Evolutionary conservation across 495 filamentous ascomycete species (phyloP), one percentile per base, ranked within the genome.

Genomic region (Evansstolkia leycettana): DNA sequence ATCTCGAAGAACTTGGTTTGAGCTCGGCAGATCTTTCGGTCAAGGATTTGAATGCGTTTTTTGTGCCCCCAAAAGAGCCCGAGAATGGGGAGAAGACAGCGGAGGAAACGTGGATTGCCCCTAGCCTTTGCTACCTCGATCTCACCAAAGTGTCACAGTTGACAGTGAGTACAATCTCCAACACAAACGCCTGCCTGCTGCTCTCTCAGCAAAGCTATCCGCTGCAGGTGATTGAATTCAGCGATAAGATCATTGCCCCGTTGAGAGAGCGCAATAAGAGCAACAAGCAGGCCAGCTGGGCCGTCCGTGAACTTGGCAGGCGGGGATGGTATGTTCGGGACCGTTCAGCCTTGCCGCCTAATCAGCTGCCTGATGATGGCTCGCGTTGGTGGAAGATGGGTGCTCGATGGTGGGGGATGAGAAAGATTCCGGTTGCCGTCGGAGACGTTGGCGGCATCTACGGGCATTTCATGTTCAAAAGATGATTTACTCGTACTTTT

Each of bases 381-480:
- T 56, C 68, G 20, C 67, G 80, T 17, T 48, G 51, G 36, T 93
- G 85, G 85, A 93, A 93, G 64, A 83, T 86, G 82, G 85, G 85
- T 9, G 84, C 83, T n/a, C 72, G 72, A 39, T 80, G 73, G 61
- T 90, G 85, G 84, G 85, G 85, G 11, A 86, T 84, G 75, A 71
- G 81, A 28, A 93, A 93, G 67, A 68, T 86, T 18, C 84, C 84
- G 8, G 77, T 90, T 34, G 82, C 80, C 9, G 57, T 49, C 25
- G 76, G 78, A 5, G 82, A 88, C 45, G 82, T 90, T 2, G 82
- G 81, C 9, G 85, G 85, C 15, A 76, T 93, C 60, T 92, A 92
- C 53, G 84, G 83, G 29, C 78, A 76, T 41, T 90, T 83, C 54
- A 88, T 87, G 76, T 92, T 88, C 51, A 76, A 76, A 50, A 67